These are phyloP conservation scores for Prosopis cineraria DNA, from an alignment of 306 rosid genomes.

Conservation along the genomic window DNA sequence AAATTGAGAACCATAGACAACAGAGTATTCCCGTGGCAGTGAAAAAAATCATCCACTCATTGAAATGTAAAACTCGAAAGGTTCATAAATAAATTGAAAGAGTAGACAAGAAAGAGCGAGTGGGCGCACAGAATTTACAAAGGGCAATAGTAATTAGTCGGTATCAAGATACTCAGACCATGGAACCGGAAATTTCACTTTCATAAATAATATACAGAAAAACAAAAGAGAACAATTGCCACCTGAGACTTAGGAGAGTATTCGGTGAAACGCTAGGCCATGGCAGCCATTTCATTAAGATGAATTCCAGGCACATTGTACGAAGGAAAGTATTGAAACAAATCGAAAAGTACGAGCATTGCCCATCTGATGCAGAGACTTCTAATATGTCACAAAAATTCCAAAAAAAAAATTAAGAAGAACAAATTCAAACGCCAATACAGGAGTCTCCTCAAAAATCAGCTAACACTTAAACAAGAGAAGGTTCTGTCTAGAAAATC, in stretches of 20 bases:
- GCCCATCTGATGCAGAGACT: slow-evolving; percentile 20
- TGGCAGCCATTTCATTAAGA: slow-evolving; percentile 18
- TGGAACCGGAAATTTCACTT: slow-evolving; percentile 29
- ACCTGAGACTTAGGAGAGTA: slow-evolving; percentile 2
- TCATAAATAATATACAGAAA: slow-evolving; percentile 17
- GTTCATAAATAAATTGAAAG: background rate
- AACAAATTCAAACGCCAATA: slow-evolving; percentile 30
- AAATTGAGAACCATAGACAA: slow-evolving; percentile 5
- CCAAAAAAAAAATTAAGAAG: background rate
- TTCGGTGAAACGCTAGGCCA: background rate
- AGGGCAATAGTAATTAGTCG: slow-evolving; percentile 32
- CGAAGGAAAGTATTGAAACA: slow-evolving; percentile 18
- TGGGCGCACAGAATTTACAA: slow-evolving; percentile 31
- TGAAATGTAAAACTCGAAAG: background rate
- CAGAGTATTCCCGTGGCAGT: slow-evolving; percentile 22
- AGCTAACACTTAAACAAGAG: slow-evolving; percentile 33
- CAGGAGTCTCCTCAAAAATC: slow-evolving; percentile 23
- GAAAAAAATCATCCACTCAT: slow-evolving; percentile 9
- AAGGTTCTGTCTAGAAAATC: slow-evolving; percentile 1
- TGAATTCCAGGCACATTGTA: slow-evolving; percentile 44
- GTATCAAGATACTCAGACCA: slow-evolving; percentile 5
- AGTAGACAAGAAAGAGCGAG: slow-evolving; percentile 21
- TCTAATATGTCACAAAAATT: slow-evolving; percentile 3
- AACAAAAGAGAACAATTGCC: slow-evolving; percentile 19
- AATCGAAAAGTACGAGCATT: slow-evolving; percentile 17